Base-by-base conservation (phyloP, 352 stramenopile genomes). In the Phytophthora sp. region DNA sequence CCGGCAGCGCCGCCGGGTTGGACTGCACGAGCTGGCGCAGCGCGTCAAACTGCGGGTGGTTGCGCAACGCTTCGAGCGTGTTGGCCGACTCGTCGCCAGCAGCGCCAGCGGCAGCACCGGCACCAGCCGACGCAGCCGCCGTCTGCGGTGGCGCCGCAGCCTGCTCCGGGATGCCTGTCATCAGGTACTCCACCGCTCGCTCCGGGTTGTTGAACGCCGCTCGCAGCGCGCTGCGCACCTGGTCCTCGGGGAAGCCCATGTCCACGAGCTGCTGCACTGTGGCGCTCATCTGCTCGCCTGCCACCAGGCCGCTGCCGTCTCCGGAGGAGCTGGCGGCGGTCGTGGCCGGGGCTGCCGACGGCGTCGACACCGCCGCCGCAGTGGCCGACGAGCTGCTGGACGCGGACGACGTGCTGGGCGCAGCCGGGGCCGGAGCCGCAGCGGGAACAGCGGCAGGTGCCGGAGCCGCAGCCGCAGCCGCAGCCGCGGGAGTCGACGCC, bases 231-330 rank as follows among this genome's bases (percentile, higher is more conserved):
- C 70, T 75, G 28, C 83, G 84, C 21, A 91, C 85, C 52, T 97
- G 84, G 49, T 95, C 87, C 54, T 96, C 84, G 2, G 88, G 88
- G 59, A 96, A 96, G 7, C 88, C 88, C 88, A 96, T 97, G 44
- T 95, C 88, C 18, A 74, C 73, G 15, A 96, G 67, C 56, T 97
- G 87, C 41, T 86, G 78, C 26, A 95, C 79, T 0, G 77, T 75
- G 20, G 74, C 81, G 38, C 41, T 87, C 57, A 79, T 67, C 57
- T 87, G 66, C 43, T 88, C 84, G 7, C 54, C 54, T 37, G 28
- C 51, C 17, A 51, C 51, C 4, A 71, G 8, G 42, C 53, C 30
- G 56, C 65, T 56, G 51, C 62, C 32, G 31, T 69, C 67, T 48
- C 37, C 41, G 7, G 51, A 64, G 5, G 62, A 51, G 48, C 43